phyloP scores from a whole-genome alignment of 208 protist genomes.

The Leishmania gerbilli region DNA sequence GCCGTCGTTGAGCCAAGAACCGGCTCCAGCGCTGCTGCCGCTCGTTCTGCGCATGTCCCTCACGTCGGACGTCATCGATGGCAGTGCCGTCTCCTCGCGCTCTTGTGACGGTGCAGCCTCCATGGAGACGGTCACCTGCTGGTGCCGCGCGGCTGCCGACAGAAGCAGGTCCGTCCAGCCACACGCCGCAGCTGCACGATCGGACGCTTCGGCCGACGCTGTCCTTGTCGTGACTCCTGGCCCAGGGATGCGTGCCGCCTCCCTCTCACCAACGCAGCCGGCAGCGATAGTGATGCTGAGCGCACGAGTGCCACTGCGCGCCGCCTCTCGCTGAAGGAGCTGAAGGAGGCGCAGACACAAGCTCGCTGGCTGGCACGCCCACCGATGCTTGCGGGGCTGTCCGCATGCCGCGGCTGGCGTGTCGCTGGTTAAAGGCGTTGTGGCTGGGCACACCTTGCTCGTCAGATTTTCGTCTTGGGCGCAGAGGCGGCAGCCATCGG shows the following conservation, averaged over 20 bases:
- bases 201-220: background rate
- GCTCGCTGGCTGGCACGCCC: background rate
- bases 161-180: slow-evolving; percentile 9
- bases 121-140: slow-evolving; percentile 4
- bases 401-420: background rate
- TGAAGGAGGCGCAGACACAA: slow-evolving; percentile 22
- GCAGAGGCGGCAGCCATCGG: background rate
- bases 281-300: slow-evolving; percentile 19
- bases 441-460: background rate
- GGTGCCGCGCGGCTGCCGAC: slow-evolving; percentile 4
- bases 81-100: background rate
- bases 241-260: background rate
- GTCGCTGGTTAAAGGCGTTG: background rate
- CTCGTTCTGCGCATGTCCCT: background rate
- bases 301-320: slow-evolving; percentile 6
- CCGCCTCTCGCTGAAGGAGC: slow-evolving; percentile 20
- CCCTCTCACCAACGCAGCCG: background rate
- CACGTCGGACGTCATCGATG: background rate
- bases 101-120: background rate
- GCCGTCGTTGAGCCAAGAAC: background rate
- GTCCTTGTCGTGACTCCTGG: background rate
- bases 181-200: background rate
- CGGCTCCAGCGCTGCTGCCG: background rate
- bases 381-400: background rate
- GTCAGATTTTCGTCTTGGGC: background rate